Percentiles rank a stretch among this genome's conserved stretches.
Evolutionary conservation across 768 basidiomycete species (phyloP).

Genomic region (Tricholoma flavovirens): DNA sequence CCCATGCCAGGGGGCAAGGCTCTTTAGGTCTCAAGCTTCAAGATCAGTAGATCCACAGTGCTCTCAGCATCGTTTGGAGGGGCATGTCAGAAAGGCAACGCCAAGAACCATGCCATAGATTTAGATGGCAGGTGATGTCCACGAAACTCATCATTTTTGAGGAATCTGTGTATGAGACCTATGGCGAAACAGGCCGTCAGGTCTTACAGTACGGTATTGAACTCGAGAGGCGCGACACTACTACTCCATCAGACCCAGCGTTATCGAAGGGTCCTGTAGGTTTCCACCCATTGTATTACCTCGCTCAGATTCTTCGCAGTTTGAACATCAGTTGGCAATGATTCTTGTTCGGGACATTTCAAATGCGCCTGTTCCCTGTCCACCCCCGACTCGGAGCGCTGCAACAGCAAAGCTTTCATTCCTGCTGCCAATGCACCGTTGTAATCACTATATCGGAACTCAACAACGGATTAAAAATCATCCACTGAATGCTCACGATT

Average conservation of each 20-base stretch:
- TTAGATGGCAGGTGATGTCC: background rate
- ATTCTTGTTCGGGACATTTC: background rate
- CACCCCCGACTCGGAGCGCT: constrained; percentile 4
- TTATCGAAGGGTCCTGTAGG: background rate
- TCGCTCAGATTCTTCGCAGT: constrained; percentile 10
- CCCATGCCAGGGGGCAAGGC: background rate
- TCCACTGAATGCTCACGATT: constrained; percentile 40
- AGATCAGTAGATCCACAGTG: background rate
- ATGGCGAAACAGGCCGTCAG: too few relatives aligned
- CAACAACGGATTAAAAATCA: background rate
- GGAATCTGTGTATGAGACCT: too few relatives aligned
- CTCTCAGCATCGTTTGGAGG: background rate
- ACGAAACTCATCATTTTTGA: background rate
- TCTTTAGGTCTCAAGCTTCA: background rate
- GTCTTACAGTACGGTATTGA: too few relatives aligned
- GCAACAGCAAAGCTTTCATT: constrained; percentile 17
- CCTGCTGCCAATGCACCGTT: constrained; percentile 15
- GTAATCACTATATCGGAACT: constrained; percentile 12
- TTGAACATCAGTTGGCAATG: background rate
- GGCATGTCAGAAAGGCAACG: background rate
- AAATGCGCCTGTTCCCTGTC: constrained; percentile 13
- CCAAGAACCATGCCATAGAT: background rate
- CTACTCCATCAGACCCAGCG: too few relatives aligned
- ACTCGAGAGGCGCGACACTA: too few relatives aligned
- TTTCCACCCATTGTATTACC: constrained; percentile 13